These are phyloP conservation scores for Sclerotinia subarctica DNA, from an alignment of 2,329 filamentous ascomycete species.

Conservation along the genomic window DNA sequence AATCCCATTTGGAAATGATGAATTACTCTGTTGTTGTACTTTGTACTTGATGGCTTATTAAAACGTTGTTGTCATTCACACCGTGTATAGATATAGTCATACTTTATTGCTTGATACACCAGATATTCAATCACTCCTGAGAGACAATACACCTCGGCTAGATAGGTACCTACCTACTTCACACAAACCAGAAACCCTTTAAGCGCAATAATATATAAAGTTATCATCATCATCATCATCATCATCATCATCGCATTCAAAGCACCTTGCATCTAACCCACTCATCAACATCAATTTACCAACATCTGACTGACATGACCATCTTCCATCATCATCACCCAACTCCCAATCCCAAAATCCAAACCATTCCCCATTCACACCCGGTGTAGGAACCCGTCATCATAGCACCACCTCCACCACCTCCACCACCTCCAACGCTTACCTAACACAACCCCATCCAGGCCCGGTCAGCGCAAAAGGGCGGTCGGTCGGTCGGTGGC, in stretches of 20 bases:
- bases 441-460: not conserved
- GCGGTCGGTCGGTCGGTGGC: too few relatives aligned
- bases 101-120: not conserved
- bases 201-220: not conserved
- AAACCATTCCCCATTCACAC: constrained; percentile 2
- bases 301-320: not conserved
- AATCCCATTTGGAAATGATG: not conserved
- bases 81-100: not conserved
- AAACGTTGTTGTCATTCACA: not conserved
- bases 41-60: not conserved
- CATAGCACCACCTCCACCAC: not conserved
- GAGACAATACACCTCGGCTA: not conserved
- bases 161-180: too few relatives aligned
- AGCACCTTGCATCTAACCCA: not conserved
- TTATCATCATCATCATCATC: too few relatives aligned
- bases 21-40: not conserved
- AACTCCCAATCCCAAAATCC: not conserved
- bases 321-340: not conserved
- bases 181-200: not conserved
- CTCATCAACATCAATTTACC: not conserved
- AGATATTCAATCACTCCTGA: not conserved
- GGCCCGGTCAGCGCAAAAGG: not conserved
- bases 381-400: not conserved
- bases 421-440: not conserved
- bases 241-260: not conserved